Percentiles rank a stretch among this genome's conserved stretches.
phyloP scores from a whole-genome alignment of 108 stramenopile genomes.

The Nannochloropsis salina region DNA sequence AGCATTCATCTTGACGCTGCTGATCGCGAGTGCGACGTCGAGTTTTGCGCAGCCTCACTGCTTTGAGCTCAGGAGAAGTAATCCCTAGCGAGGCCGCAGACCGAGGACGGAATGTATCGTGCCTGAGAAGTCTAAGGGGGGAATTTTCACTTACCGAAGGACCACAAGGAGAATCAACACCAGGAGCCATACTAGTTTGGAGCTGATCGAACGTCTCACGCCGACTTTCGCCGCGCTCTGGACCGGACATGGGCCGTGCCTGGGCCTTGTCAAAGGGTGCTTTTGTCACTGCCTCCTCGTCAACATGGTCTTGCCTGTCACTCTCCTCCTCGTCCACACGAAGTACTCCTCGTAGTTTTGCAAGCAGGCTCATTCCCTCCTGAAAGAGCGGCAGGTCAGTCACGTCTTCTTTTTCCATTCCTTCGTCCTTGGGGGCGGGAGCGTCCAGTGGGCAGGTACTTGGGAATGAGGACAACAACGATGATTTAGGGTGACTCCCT shows the following conservation, averaged over 20 bases:
- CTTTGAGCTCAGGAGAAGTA: not conserved
- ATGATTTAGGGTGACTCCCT: not conserved
- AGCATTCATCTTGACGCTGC: no score
- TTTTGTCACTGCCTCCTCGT: no score
- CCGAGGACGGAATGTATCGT: no score
- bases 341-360: not conserved
- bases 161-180: no score
- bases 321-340: not conserved
- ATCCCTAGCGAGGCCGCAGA: not conserved
- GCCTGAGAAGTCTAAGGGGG: no score
- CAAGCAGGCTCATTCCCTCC: not conserved
- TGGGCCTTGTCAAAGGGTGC: no score
- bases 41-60: not conserved
- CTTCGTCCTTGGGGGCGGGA: not conserved
- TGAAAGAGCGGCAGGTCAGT: not conserved
- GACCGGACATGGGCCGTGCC: not conserved
- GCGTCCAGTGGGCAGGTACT: no score
- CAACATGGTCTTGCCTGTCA: not conserved
- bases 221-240: not conserved
- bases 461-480: no score
- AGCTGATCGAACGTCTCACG: not conserved
- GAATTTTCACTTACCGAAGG: no score
- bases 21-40: not conserved
- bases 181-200: no score
- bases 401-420: not conserved